Base-by-base conservation (phyloP, 2,329 filamentous ascomycete species). In the Chalaropsis ovoidea region DNA sequence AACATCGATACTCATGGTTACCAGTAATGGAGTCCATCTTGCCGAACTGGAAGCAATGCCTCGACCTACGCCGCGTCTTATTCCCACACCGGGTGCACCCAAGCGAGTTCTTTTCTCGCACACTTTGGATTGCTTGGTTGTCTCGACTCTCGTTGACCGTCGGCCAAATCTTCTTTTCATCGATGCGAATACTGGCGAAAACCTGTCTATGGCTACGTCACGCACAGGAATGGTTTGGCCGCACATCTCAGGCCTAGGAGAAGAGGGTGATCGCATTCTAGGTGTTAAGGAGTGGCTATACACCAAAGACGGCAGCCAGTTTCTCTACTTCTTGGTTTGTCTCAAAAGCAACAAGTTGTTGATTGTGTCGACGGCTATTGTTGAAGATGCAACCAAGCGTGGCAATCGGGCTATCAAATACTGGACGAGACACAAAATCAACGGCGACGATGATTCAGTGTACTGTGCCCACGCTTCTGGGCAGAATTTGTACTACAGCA, bases 241-340 rank as follows among this genome's bases (percentile, higher is more conserved):
- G 0, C 82, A 80, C 66, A 80, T 86, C 39, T 79, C 77, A 17
- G 80, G 81, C 2, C 75, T 90, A 17, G 82, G 82, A 1, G 78
- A 81, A 56, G 69, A 74, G 0, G 81, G 81, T 0, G 85, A 88
- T 68, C 79, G 78, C 47, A 81, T 91, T 1, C 77, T 82, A 54
- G 79, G 82, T 0, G 73, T 91, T 7, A 73, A 80, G 1, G 84
- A 89, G 68, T 91, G 88, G 88, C 72, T 77, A 4, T 84, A 82
- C 68, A 74, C 77, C 41, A 81, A 82, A 65, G 78, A 82, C 45
- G 78, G 77, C n/a, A 82, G 80, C 65, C 78, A 75, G 0, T 87
- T 86, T 73, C 78, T 81, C 1, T 87, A 85, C 71, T 77, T 90
- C 41, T 77, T 89, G 15, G 79, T 88, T 11, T 79, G 82, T 3